These are phyloP conservation scores for Pseudocercospora crystallina DNA, from an alignment of 2,329 filamentous ascomycete species.

Conservation along the genomic window DNA sequence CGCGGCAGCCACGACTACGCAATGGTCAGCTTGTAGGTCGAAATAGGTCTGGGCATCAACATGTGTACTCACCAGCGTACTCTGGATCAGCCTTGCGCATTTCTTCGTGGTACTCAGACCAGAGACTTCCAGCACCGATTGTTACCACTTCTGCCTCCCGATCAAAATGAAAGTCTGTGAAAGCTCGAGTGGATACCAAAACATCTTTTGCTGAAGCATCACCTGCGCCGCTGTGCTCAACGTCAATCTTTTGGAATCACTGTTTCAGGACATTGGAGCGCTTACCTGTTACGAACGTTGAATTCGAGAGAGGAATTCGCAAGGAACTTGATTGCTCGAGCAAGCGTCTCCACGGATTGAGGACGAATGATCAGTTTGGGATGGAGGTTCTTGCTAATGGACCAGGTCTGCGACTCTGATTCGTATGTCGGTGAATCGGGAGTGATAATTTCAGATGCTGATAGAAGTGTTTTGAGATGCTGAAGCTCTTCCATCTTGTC, in stretches of 20 bases:
- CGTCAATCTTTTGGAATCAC: too few species aligned
- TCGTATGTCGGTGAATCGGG: neutral
- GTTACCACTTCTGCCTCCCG: constrained; percentile 3
- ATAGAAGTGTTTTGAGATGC: neutral
- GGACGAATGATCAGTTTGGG: neutral
- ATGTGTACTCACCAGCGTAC: neutral
- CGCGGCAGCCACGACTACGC: constrained; percentile 1
- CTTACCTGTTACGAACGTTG: constrained; percentile 1
- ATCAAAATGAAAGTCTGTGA: constrained; percentile 1
- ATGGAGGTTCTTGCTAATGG: constrained; percentile 1
- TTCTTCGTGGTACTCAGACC: constrained; percentile 6
- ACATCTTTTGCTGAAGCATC: constrained; percentile 5
- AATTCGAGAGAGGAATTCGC: constrained; percentile 1
- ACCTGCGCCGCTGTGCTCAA: neutral
- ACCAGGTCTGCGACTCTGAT: constrained; percentile 2
- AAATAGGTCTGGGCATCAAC: too few species aligned
- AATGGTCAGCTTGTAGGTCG: too few species aligned
- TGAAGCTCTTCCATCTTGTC: neutral
- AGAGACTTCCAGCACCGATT: constrained; percentile 1
- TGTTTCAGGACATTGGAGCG: neutral
- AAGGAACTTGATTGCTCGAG: neutral
- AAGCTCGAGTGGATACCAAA: constrained; percentile 1
- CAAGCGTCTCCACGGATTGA: neutral
- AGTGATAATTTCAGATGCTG: constrained; percentile 1
- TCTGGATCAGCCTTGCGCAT: constrained; percentile 4